Base-by-base conservation (phyloP, 164 flowering plant species). In the Dillenia turbinata region DNA sequence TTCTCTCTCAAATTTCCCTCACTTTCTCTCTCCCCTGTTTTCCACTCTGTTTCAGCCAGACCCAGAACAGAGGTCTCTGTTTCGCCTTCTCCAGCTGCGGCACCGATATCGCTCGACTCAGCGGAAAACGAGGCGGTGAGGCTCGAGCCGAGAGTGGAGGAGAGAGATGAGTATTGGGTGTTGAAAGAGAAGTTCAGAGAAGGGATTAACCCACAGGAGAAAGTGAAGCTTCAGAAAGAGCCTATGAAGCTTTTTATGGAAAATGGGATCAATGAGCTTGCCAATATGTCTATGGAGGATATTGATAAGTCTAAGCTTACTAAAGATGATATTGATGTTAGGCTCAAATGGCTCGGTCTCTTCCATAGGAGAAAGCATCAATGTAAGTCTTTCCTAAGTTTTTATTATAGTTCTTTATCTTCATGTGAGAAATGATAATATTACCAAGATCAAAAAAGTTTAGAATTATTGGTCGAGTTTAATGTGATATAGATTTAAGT, bases 291-390 rank as follows among this genome's bases (percentile, higher is more conserved):
- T 0, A 8, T 89, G n/a, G 89, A 90, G 51, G 90, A 90, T 54
- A 78, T 89, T 61, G 96, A 94, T 2, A 66, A 69, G 10, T 67
- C 78, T 14, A 90, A 94, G 73, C 54, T 56, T 50, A 70, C 67
- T 12, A 94, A 86, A 64, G 91, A 89, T 69, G 97, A 94, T 68
- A 74, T 90, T 66, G 97, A 90, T 66, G 89, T 86, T 13, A 77
- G 98, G 22, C 90, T 94, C 71, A 94, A 94, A 70, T 94, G 98
- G 98, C 88, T 94, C 56, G 98, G 96, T 9, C 78, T 94, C 55
- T 94, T 94, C 63, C 97, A 90, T 54, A 69, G 97, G 51, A 81
- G 97, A 58, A 94, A 94, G 70, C 91, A 93, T 72, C 97, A 90
- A 0, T 94, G 97, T 93, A 76, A 79, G 90, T 61, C 59, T 9